Percentiles rank a stretch among this genome's conserved stretches.
Evolutionary conservation across 1,284 basidiomycete genomes (phyloP).

Genomic region (Fistulinella cinereoalba): DNA sequence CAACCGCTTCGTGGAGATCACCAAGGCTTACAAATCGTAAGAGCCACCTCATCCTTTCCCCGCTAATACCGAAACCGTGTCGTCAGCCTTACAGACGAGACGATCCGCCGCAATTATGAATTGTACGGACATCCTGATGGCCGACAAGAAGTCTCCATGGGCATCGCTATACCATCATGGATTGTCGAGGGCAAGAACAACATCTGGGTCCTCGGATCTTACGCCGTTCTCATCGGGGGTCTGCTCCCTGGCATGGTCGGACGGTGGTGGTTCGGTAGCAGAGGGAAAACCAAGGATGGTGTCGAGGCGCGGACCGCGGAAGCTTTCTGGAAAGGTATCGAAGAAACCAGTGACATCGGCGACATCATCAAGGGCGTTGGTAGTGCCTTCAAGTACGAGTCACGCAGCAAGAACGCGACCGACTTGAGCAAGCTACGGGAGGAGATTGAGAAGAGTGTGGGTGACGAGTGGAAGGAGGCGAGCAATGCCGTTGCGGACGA

Average conservation of each 20-base stretch:
- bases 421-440: conserved; percentile 61
- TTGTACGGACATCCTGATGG: conserved; percentile 97
- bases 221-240: conserved; percentile 86
- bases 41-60: conserved; percentile 22
- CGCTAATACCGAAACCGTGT: neutral
- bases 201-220: conserved; percentile 85
- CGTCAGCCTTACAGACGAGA: conserved; percentile 85
- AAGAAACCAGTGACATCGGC: conserved; percentile 75
- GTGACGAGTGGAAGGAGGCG: conserved; percentile 53
- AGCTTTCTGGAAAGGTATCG: conserved; percentile 84
- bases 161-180: conserved; percentile 95
- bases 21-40: conserved; percentile 97
- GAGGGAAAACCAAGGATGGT: conserved; percentile 91
- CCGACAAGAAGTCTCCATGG: conserved; percentile 91
- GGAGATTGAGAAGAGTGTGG: conserved; percentile 48
- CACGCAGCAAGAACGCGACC: conserved; percentile 32
- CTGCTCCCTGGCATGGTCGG: conserved; percentile 77
- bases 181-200: conserved; percentile 92
- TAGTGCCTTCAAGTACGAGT: conserved; percentile 70
- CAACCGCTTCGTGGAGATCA: conserved; percentile 87
- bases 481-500: conserved; percentile 39
- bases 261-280: conserved; percentile 97
- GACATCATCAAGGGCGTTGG: conserved; percentile 77
- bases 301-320: conserved; percentile 84
- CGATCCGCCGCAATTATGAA: conserved; percentile 88